Base-by-base conservation (phyloP, 352 stramenopile genomes). In the Blastocystis sp. region DNA sequence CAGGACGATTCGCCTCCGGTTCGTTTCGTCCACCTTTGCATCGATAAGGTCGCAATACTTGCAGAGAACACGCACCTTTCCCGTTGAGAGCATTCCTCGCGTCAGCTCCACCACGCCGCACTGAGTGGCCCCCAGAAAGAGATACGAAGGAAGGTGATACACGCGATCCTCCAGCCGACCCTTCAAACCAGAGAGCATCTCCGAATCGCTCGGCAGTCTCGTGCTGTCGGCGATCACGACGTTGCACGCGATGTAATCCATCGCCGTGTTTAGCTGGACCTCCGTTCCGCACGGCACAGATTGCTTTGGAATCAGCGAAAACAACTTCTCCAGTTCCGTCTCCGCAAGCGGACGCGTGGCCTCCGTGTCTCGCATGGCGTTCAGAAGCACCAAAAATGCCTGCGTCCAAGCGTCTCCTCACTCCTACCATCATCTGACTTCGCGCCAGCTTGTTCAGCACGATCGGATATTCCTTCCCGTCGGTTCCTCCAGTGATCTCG, bases 211-310 rank as follows among this genome's bases (percentile, higher is more conserved):
- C 1, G 69, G 69, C 8, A 81, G 32, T 29, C 40, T 46, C 6
- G 40, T 81, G 16, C 21, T 42, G 0, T 40, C 8, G 53, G 24
- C 44, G 24, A 81, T 21, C 27, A 81, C 49, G n/a, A 81, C 69
- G 40, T 81, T 81, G 51, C 69, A 81, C 4, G 48, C 49, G 18
- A 64, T 64, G 46, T 81, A 81, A n/a, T 81, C 46, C 27, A 81
- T 59, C 36, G 44, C 29, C 18, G 40, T 21, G 21, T 57, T 81
- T 21, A 81, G 53, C 7, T 42, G 24, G 16, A 81, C 69, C n/a
- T 48, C 21, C 38, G 61, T 44, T 9, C 48, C 69, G 9, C 27
- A 38, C 4, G 16, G 27, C 0, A 81, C 29, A 14, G 53, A 11
- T 14, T 46, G 18, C 1, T 18, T 3, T 32, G 48, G 40, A 32